A percentile compares a stretch with the other conserved stretches of the same genome.
Evolutionary conservation across 208 protist genomes (phyloP).

Genomic region (Trypanosoma cruzi): DNA sequence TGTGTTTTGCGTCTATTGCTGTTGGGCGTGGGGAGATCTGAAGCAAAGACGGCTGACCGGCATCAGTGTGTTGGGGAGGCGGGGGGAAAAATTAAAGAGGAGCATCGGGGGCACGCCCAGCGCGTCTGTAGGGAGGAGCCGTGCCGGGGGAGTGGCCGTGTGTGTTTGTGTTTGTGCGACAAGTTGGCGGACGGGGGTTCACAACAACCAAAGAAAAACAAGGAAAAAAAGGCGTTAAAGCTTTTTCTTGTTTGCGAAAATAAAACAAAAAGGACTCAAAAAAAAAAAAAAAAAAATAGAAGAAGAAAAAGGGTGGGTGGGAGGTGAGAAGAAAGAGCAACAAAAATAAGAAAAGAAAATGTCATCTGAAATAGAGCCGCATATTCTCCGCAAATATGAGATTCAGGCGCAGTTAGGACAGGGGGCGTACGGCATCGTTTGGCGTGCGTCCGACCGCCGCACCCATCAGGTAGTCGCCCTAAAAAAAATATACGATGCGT

Average conservation of each 20-base stretch:
- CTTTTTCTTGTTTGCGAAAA: too few species aligned
- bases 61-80: too few species aligned
- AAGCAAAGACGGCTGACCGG: too few species aligned
- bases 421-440: conserved; percentile 96
- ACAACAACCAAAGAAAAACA: background rate
- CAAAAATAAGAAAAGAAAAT: conserved; percentile 36
- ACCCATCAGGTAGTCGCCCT: conserved; percentile 93
- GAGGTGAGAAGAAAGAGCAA: background rate
- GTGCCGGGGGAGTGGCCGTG: too few species aligned
- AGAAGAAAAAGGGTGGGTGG: conserved; percentile 7
- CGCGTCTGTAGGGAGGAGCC: too few species aligned
- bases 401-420: conserved; percentile 95
- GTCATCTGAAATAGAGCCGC: conserved; percentile 91
- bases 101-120: too few species aligned
- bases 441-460: conserved; percentile 92
- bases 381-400: conserved; percentile 95
- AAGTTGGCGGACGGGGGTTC: too few species aligned
- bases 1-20: too few species aligned
- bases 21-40: background rate
- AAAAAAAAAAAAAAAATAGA: conserved; percentile 11
- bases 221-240: conserved; percentile 12
- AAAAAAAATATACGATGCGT: conserved; percentile 98
- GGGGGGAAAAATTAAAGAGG: too few species aligned
- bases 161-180: too few species aligned
- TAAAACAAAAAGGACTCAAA: too few species aligned